Percentiles rank a stretch among this genome's conserved stretches.
Conservation (phyloP, 805 yeast species). For the Yarrowia keelungensis region DNA sequence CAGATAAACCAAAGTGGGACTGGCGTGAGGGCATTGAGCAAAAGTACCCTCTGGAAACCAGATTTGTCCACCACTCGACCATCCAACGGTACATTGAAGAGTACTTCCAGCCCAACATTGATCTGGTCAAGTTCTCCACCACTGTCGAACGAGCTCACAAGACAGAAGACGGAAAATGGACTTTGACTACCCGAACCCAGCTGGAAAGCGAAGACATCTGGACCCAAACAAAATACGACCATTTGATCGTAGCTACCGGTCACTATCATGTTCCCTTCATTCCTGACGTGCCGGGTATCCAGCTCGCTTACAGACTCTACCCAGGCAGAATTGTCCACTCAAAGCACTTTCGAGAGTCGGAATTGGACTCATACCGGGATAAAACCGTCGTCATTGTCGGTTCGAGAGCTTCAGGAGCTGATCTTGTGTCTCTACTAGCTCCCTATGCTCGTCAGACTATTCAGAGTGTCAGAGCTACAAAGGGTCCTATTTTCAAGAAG, state of each 20-base stretch:
- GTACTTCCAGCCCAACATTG: constrained; percentile 25
- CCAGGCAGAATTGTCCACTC: constrained; percentile 59
- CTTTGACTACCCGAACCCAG: neutral
- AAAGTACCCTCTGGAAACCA: neutral
- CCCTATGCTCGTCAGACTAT: constrained; percentile 1
- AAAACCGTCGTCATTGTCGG: constrained; percentile 69
- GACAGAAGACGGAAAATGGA: constrained; percentile 1
- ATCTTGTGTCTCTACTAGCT: constrained; percentile 64
- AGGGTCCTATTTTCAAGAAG: constrained; percentile 42
- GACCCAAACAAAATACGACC: constrained; percentile 55
- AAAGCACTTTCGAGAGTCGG: constrained; percentile 53
- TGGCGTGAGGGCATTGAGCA: neutral
- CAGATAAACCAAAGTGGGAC: constrained; percentile 23
- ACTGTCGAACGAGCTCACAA: constrained; percentile 3
- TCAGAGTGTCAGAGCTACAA: constrained; percentile 51
- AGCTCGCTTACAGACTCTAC: constrained; percentile 7
- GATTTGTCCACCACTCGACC: constrained; percentile 9
- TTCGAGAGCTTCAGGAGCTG: constrained; percentile 78
- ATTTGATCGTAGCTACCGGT: constrained; percentile 69
- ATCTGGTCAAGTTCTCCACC: constrained; percentile 8
- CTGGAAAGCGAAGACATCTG: neutral
- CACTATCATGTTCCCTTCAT: constrained; percentile 66
- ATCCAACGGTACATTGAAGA: constrained; percentile 20
- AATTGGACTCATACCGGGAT: constrained; percentile 52
- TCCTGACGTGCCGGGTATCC: constrained; percentile 63